A percentile compares a stretch with the other conserved stretches of the same genome.
These are phyloP conservation scores for Calocybe gangraenosa DNA, from an alignment of 768 basidiomycete genomes.

Conservation along the genomic window DNA sequence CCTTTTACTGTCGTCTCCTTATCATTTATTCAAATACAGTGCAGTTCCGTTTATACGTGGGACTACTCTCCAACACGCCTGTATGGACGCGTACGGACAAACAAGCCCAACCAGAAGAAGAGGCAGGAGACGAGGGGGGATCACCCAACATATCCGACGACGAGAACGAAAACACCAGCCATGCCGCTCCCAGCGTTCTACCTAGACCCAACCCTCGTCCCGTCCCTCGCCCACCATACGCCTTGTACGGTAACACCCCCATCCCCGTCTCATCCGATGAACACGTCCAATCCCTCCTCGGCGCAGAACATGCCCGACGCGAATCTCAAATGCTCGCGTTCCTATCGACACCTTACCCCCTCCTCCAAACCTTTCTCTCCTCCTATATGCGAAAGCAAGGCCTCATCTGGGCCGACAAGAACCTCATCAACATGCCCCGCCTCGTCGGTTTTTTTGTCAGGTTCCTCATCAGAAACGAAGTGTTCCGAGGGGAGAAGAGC, in stretches of 20 bases:
- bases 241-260: conserved; percentile 29
- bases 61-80: conserved; percentile 49
- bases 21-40: neutral
- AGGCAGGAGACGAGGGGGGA: conserved; percentile 23
- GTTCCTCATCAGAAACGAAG: conserved; percentile 53
- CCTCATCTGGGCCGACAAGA: conserved; percentile 56
- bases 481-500: conserved; percentile 40
- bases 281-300: conserved; percentile 32
- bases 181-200: conserved; percentile 6
- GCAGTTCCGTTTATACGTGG: conserved; percentile 62
- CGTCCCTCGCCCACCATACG: conserved; percentile 34
- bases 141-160: conserved; percentile 28
- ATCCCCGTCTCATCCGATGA: conserved; percentile 30
- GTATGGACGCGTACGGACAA: conserved; percentile 37
- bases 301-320: conserved; percentile 30
- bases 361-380: conserved; percentile 63
- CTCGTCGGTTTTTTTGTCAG: conserved; percentile 57
- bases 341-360: conserved; percentile 55
- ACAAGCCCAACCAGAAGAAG: conserved; percentile 6
- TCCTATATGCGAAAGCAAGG: conserved; percentile 67
- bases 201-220: conserved; percentile 19
- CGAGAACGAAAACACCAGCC: conserved; percentile 19
- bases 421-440: conserved; percentile 47
- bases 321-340: conserved; percentile 49
- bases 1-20: neutral